These are phyloP conservation scores for Zanthoxylum bungeanum DNA, from an alignment of 345 rosid species.

Conservation along the genomic window DNA sequence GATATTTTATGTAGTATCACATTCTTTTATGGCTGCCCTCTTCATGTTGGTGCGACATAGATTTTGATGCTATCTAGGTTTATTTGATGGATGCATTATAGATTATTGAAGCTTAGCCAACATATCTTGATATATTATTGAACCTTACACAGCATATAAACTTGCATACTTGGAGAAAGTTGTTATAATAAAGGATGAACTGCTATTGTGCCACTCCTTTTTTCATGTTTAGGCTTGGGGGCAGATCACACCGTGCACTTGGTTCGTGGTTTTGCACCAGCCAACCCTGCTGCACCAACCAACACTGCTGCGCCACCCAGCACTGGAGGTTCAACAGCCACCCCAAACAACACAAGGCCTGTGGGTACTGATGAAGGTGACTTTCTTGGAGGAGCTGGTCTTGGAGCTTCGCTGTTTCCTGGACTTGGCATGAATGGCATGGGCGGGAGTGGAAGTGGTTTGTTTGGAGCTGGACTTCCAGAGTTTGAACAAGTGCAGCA, in stretches of 20 bases:
- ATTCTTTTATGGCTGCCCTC: background rate
- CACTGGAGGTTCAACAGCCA: conserved; percentile 33
- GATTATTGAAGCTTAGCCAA: no score
- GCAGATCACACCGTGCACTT: conserved; percentile 71
- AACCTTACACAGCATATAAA: background rate
- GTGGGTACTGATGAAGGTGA: conserved; percentile 47
- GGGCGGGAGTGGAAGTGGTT: conserved; percentile 48
- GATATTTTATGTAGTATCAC: background rate
- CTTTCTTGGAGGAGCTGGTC: conserved; percentile 43
- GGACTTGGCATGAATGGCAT: conserved; percentile 48
- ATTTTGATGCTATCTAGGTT: background rate
- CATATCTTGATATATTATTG: no score
- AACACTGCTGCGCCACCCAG: conserved; percentile 31
- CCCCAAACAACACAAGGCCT: conserved; percentile 34
- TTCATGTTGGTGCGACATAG: background rate
- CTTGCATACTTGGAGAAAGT: background rate
- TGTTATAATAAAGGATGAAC: background rate
- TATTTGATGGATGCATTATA: background rate
- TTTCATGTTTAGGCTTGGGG: conserved; percentile 50
- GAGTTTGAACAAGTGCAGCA: conserved; percentile 73
- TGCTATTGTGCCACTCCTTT: background rate
- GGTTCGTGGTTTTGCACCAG: conserved; percentile 64
- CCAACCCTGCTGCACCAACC: conserved; percentile 34
- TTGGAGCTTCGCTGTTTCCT: conserved; percentile 53
- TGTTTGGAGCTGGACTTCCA: conserved; percentile 65